Base-by-base conservation (phyloP, 257 asterid species). In the Oldenlandia corymbosa region DNA sequence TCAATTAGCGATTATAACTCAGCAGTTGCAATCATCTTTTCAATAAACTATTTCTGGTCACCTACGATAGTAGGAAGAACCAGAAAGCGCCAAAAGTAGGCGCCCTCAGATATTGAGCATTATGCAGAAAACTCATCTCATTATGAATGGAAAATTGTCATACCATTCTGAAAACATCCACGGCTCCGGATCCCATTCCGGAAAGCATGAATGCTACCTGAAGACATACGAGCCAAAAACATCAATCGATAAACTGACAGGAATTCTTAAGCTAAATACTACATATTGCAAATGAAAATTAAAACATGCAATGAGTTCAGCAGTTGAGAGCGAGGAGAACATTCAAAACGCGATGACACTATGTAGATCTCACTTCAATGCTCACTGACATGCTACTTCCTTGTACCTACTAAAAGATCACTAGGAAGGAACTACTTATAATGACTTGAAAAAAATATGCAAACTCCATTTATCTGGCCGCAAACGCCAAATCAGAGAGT, bases 191-290 rank as follows among this genome's bases (percentile, higher is more conserved):
- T 21, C 99, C 97, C 97, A 93, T 93, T 68, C 99, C 99, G 5
- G 99, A 79, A 37, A 93, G 88, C 97, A 93, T 93, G 75, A 93
- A 66, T 1, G 92, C 99, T 8, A 93, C 99, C 99, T 93, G 78
- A 64, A 61, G 61, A 68, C 66, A 73, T 76, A 42, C 27, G 53
- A 18, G 53, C 41, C 59, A 61, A 58, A 34, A 55, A 63, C 37
- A 68, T 39, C 66, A 32, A 16, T 26, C 26, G 65, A 67, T 20
- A 45, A 12, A 18, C 7, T 10, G 39, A 7, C 27, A 7, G n/a
- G 10, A 31, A 47, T n/a, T n/a, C 37, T 8, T 24, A 32, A 5
- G 13, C 20, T 7, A 24, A 49, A 64, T n/a, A n/a, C n/a, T n/a
- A n/a, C 14, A 16, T 49, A 14, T 56, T 17, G 10, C 24, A n/a